Evolutionary conservation across 148 eudicot genomes (phyloP), one percentile per base, ranked within the genome.

Genomic region (Chenopodium suecicum): DNA sequence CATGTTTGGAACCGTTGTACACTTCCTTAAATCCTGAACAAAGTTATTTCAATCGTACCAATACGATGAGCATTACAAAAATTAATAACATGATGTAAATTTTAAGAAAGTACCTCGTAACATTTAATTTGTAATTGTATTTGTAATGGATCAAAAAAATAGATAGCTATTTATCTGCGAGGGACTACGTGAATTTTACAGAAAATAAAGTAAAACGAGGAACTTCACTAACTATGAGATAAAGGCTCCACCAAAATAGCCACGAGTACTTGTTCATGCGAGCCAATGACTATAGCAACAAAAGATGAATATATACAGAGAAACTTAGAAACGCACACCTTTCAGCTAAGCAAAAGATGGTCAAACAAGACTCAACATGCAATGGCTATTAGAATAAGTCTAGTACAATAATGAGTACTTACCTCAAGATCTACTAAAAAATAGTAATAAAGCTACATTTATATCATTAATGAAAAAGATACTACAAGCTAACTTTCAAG

Each of bases 231-330:
- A 92, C 99, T 23, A 94, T 87, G 48, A 96, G 94, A 86, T 93
- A 94, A 81, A 93, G 90, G 83, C 97, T 94, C 97, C 98, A 94
- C 97, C 97, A 93, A 82, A 95, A 95, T 82, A 95, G 88, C 98
- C 98, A 95, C 32, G 98, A 92, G 88, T 95, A 92, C 90, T 96
- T 94, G 88, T 96, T 96, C 88, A 96, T 88, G 79, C 97, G 94
- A 83, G 99, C 94, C 95, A 96, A 71, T 75, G 98, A 96, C 99
- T 94, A 46, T 44, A 79, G 75, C 69, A 72, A 47, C 22, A 75
- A 78, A 19, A 76, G 44, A 81, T 22, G 1, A 63, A 73, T 69
- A 62, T 44, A 77, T 60, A 77, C 66, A 80, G 64, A n/a, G 32
- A 14, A 47, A 83, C 63, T 37, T 7, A 19, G n/a, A 73, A 32